These are phyloP conservation scores for Yamadazyma sp. DNA, from an alignment of 1,139 yeast genomes.

Conservation along the genomic window DNA sequence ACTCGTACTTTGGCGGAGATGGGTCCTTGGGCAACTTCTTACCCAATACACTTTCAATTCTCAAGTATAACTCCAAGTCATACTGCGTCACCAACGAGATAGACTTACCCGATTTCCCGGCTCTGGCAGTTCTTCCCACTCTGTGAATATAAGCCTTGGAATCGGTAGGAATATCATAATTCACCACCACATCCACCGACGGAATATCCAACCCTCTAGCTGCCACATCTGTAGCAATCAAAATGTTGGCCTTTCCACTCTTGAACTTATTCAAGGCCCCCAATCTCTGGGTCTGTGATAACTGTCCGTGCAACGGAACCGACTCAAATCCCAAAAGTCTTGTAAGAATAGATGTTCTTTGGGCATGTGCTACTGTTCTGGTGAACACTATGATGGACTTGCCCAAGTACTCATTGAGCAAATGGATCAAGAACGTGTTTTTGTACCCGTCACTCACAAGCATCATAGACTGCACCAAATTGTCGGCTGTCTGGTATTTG, in stretches of 20 bases:
- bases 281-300: conserved; percentile 86
- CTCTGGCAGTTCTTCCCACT: conserved; percentile 98
- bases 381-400: conserved; percentile 89
- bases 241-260: conserved; percentile 74
- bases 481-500: conserved; percentile 90
- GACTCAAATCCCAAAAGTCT: conserved; percentile 84
- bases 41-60: conserved; percentile 85
- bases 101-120: conserved; percentile 93
- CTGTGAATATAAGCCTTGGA: conserved; percentile 98
- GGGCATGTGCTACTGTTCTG: conserved; percentile 94
- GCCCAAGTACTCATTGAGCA: conserved; percentile 81
- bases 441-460: conserved; percentile 91
- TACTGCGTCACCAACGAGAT: conserved; percentile 92
- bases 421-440: conserved; percentile 80
- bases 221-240: conserved; percentile 97
- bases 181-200: conserved; percentile 85
- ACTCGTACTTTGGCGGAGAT: conserved; percentile 69
- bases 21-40: conserved; percentile 81
- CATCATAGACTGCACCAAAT: conserved; percentile 84
- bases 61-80: conserved; percentile 81
- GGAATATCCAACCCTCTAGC: conserved; percentile 98
- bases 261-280: conserved; percentile 93
- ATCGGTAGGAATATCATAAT: conserved; percentile 95
- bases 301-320: conserved; percentile 92
- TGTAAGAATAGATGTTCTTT: conserved; percentile 79